Conservation (phyloP, 2,329 filamentous ascomycete species). For the Penicillium sp. region DNA sequence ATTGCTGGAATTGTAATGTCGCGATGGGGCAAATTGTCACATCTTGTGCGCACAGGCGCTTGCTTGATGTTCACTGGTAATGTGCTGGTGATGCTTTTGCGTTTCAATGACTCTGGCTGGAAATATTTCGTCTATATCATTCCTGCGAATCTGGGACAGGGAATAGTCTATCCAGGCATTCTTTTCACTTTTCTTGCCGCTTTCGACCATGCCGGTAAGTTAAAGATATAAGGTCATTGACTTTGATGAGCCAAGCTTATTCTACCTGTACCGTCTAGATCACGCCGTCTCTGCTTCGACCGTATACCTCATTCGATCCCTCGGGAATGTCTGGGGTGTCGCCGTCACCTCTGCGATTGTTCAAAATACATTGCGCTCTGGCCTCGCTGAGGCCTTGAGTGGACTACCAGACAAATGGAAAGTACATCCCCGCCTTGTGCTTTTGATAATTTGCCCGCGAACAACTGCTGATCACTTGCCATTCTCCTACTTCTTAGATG, state of each 20-base stretch:
- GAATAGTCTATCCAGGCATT: conserved; percentile 48
- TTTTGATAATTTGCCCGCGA: background rate
- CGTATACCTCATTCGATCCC: conserved; percentile 62
- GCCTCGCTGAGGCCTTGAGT: conserved; percentile 54
- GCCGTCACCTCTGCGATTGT: conserved; percentile 62
- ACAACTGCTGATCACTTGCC: conserved; percentile 25
- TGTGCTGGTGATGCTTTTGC: conserved; percentile 39
- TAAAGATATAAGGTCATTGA: background rate
- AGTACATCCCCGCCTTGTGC: conserved; percentile 44
- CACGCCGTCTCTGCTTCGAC: conserved; percentile 63
- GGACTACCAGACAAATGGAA: conserved; percentile 58
- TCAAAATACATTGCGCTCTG: conserved; percentile 59
- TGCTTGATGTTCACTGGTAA: conserved; percentile 48
- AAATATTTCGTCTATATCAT: conserved; percentile 48
- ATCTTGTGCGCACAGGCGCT: conserved; percentile 42
- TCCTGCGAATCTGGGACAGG: conserved; percentile 48
- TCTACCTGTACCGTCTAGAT: conserved; percentile 40
- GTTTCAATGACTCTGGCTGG: conserved; percentile 44
- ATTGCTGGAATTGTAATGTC: conserved; percentile 49
- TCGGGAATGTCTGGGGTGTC: conserved; percentile 65
- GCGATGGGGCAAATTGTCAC: conserved; percentile 44
- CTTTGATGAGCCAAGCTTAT: background rate
- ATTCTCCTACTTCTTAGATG: conserved; percentile 43
- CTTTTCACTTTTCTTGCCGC: conserved; percentile 62
- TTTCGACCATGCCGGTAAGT: conserved; percentile 59